A percentile compares a stretch with the other conserved stretches of the same genome.
Conservation (phyloP, 257 asterid species). For the Rauvolfia tetraphylla region DNA sequence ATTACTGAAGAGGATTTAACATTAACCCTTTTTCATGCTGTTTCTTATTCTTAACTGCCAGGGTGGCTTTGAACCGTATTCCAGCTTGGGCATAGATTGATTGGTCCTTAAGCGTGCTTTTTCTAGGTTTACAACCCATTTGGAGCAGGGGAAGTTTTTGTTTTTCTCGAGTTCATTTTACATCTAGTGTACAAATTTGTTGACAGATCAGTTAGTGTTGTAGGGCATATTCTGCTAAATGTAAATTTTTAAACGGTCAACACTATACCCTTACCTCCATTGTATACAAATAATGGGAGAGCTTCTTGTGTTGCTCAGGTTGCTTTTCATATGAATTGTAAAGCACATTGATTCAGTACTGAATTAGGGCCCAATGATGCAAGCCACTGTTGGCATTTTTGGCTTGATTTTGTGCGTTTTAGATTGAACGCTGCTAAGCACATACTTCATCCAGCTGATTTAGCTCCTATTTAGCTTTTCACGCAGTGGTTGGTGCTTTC, state of each 20-base stretch:
- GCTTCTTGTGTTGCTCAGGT: background rate
- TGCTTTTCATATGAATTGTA: background rate
- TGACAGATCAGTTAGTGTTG: background rate
- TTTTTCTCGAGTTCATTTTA: no score
- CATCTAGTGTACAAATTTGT: background rate
- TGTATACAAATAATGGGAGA: constrained; percentile 3
- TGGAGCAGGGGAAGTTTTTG: background rate
- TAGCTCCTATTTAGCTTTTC: background rate
- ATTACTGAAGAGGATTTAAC: background rate
- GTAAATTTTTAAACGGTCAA: constrained; percentile 5
- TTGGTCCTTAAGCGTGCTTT: background rate
- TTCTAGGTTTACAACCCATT: background rate
- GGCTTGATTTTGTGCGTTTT: background rate
- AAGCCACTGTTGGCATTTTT: background rate
- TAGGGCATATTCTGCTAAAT: background rate
- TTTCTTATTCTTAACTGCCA: constrained; percentile 26
- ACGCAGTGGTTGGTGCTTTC: background rate
- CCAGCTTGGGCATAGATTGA: constrained; percentile 86
- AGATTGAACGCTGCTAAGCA: no score
- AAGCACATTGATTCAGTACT: background rate
- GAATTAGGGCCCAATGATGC: background rate
- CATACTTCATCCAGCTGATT: no score
- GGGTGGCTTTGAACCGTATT: constrained; percentile 76
- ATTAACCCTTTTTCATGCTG: background rate
- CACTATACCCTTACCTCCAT: background rate